Base-by-base conservation (phyloP, 2,329 filamentous ascomycete genomes). In the Alternaria sp. region DNA sequence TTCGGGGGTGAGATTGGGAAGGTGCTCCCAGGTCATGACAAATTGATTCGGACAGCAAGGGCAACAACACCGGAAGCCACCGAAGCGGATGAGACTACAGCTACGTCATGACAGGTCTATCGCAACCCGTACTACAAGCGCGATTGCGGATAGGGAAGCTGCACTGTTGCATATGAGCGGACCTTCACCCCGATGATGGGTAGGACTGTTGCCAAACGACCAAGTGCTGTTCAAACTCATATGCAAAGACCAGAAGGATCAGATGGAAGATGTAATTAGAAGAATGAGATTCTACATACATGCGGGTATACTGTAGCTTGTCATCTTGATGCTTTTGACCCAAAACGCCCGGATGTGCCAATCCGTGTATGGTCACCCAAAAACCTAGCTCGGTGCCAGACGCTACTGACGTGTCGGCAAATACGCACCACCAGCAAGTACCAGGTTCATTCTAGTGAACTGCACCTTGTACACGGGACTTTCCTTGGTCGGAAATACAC, bases 361-460 rank as follows among this genome's bases (percentile, higher is more conserved):
- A 23, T 56, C 13, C 19, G 21, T 23, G 21, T 46, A 28, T 45
- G 43, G 45, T 15, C 43, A 56, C 26, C 21, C 40, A 26, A 32
- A 56, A 28, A 23, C 17, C 26, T 40, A 47, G 26, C 54, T n/a
- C 17, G 6, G n/a, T 56, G 17, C 54, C 23, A 46, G 25, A 11
- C 25, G 17, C 36, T 60, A 63, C 19, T 59, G 52, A 30, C 70
- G 62, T 28, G 66, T 64, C 17, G 88, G 88, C 75, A 90, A 75
- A 80, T 89, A 90, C 40, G 87, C 87, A 44, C 94, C 93, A 50
- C 92, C 93, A 21, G 93, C 93, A 65, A 98, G 85, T 12, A 97
- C 91, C 69, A 98, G 81, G 78, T 99, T 99, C 93, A 97, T 97
- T 64, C 93, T 86, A 4, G 96, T 98, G 74, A 97, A 97, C 74